Percentiles rank a stretch among this genome's conserved stretches.
Evolutionary conservation across 306 rosid species (phyloP).

Genomic region (Trifolium repens): DNA sequence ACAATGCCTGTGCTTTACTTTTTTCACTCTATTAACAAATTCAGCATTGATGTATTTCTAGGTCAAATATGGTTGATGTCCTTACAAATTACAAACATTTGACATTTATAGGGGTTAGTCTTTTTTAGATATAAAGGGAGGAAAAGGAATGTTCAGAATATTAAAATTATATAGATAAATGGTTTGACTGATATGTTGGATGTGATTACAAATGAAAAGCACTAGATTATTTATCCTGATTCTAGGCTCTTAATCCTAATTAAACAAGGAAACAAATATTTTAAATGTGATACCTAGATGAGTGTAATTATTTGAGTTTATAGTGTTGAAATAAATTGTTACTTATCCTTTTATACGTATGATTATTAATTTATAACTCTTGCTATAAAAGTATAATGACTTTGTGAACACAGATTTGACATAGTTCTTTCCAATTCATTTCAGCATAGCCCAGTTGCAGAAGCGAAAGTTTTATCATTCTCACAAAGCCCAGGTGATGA

Average conservation of each 20-base stretch:
- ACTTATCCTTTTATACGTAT: conserved; percentile 21
- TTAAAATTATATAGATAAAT: not conserved
- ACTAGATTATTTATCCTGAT: not conserved
- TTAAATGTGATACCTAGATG: not conserved
- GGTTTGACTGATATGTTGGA: conserved; percentile 17
- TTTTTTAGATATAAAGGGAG: not conserved
- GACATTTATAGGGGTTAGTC: not conserved
- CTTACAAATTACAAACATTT: conserved; percentile 17
- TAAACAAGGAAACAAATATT: not conserved
- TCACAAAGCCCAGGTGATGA: conserved; percentile 76
- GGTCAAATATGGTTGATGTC: conserved; percentile 24
- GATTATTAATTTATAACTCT: conserved; percentile 22
- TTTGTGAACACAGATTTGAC: conserved; percentile 34
- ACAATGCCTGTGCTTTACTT: not conserved
- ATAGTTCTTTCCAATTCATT: conserved; percentile 40
- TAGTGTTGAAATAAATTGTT: conserved; percentile 21
- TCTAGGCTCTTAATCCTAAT: conserved; percentile 12
- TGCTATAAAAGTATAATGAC: conserved; percentile 7
- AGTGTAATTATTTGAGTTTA: conserved; percentile 12
- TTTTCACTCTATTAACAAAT: conserved; percentile 26
- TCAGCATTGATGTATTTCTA: conserved; percentile 18
- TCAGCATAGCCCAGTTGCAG: conserved; percentile 64
- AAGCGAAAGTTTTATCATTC: conserved; percentile 84
- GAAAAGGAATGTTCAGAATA: not conserved
- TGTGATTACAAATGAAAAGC: not conserved